Evolutionary conservation across 257 asterid genomes (phyloP), one percentile per base, ranked within the genome.

Genomic region (Fraxinus anomala): DNA sequence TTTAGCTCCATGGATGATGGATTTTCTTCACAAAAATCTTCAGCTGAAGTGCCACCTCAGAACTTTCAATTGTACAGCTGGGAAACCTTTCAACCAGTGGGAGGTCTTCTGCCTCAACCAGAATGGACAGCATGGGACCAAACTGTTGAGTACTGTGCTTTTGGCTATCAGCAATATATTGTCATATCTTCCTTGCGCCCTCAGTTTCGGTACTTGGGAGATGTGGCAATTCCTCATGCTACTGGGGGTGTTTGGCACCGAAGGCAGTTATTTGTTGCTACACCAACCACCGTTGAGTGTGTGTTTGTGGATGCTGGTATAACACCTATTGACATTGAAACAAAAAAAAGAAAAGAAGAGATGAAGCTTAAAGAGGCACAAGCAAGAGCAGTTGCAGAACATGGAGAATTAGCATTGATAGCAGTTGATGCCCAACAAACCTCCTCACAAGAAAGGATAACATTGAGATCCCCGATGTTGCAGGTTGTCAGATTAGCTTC

Each of bases 51-150:
- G 24, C 89, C 95, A 68, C 91, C 98, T 24, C 89, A 89, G 30
- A 96, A 93, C 88, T 92, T 93, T 68, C 99, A 96, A 82, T 85
- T 96, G 28, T 96, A 87, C 82, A 96, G 98, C 90, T 96, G 99
- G 99, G 99, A 96, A 87, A 86, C 92, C 75, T 96, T 96, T 86
- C 92, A 96, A 87, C 96, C 99, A 0, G 97, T 96, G 67, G 99
- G 98, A 72, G 92, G 88, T 77, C 98, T 96, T 89, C 97, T 96
- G 79, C 98, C 98, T 75, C 99, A 96, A 83, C 99, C 99, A 34
- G 99, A 93, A 76, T 96, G 98, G 98, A 91, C 97, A 7, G 97
- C 97, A 54, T 96, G 99, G 99, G 99, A 96, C 81, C 98, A 93
- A 79, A 93, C 99, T 61, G 97, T 96, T 82, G 99, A 96, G 79